Percentiles rank a stretch among this genome's conserved stretches.
phyloP scores from a whole-genome alignment of 2,329 filamentous ascomycete species.

The Raffaelea arxii region DNA sequence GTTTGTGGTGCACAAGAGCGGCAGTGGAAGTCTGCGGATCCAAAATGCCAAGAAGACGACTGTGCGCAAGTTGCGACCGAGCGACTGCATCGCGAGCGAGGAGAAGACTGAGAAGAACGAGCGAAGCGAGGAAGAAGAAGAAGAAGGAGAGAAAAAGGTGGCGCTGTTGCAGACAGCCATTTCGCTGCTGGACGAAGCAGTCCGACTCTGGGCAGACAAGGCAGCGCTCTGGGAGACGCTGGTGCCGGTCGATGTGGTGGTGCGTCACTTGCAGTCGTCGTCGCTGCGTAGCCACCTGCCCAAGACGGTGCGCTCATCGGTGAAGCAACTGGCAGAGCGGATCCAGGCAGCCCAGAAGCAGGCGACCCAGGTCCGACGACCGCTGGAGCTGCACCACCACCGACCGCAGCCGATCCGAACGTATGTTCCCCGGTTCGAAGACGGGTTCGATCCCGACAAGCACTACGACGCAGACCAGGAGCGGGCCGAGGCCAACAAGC shows the following conservation, averaged over 20 bases:
- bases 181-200: slow-evolving; percentile 56
- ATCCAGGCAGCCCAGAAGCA: slow-evolving; percentile 47
- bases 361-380: slow-evolving; percentile 58
- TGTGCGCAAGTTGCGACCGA: slow-evolving; percentile 8
- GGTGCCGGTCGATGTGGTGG: slow-evolving; percentile 46
- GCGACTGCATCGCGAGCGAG: slow-evolving; percentile 12
- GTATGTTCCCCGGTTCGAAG: slow-evolving; percentile 89
- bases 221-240: slow-evolving; percentile 74
- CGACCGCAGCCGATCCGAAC: slow-evolving; percentile 78
- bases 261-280: slow-evolving; percentile 52
- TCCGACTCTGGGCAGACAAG: slow-evolving; percentile 64
- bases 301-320: too few species aligned
- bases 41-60: slow-evolving; percentile 37
- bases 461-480: slow-evolving; percentile 96
- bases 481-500: slow-evolving; percentile 72
- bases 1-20: slow-evolving; percentile 4
- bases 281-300: slow-evolving; percentile 42
- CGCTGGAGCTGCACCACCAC: slow-evolving; percentile 84
- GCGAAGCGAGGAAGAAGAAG: slow-evolving; percentile 17
- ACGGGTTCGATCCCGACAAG: slow-evolving; percentile 84
- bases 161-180: slow-evolving; percentile 54
- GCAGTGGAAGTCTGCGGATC: slow-evolving; percentile 40
- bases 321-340: slow-evolving; percentile 32
- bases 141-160: slow-evolving; percentile 34
- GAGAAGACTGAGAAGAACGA: slow-evolving; percentile 14